Percentiles rank a stretch among this genome's conserved stretches.
Conservation (phyloP, 805 yeast genomes). For the Yarrowia alimentaria region DNA sequence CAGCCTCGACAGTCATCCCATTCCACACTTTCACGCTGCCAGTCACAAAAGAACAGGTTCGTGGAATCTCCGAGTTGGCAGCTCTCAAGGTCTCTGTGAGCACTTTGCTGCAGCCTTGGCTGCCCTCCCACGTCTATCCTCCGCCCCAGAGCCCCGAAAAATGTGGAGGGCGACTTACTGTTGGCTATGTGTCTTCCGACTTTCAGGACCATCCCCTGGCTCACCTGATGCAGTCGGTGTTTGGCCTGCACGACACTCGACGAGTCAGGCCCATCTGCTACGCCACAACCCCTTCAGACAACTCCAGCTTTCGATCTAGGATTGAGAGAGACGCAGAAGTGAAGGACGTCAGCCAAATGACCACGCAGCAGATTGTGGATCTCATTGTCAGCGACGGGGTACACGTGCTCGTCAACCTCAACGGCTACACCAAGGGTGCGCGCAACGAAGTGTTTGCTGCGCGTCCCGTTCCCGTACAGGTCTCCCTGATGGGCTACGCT, state of each 20-base stretch:
- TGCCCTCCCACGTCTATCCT: conserved; percentile 35
- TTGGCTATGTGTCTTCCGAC: conserved; percentile 40
- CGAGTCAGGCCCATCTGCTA: conserved; percentile 36
- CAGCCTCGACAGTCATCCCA: conserved; percentile 38
- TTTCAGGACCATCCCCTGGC: conserved; percentile 40
- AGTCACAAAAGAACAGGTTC: conserved; percentile 33
- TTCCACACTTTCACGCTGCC: conserved; percentile 41
- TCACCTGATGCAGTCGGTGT: conserved; percentile 41
- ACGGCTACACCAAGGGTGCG: conserved; percentile 41
- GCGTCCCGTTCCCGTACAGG: conserved; percentile 39
- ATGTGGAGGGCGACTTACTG: conserved; percentile 31
- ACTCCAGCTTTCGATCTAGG: conserved; percentile 32
- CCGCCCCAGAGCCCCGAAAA: conserved; percentile 38
- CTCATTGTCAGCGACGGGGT: conserved; percentile 37
- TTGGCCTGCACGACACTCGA: conserved; percentile 36
- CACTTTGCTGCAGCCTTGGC: conserved; percentile 35
- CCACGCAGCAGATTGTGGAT: conserved; percentile 34
- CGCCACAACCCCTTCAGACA: conserved; percentile 37
- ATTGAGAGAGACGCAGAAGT: neutral
- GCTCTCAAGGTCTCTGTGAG: conserved; percentile 36
- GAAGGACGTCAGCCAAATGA: conserved; percentile 34
- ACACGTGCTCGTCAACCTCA: conserved; percentile 39
- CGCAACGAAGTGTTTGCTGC: conserved; percentile 40
- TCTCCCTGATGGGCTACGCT: conserved; percentile 41
- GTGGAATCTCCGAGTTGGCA: conserved; percentile 35